A percentile compares a stretch with the other conserved stretches of the same genome.
These are phyloP conservation scores for Candida sonorensis DNA, from an alignment of 805 yeast genomes.

Conservation along the genomic window DNA sequence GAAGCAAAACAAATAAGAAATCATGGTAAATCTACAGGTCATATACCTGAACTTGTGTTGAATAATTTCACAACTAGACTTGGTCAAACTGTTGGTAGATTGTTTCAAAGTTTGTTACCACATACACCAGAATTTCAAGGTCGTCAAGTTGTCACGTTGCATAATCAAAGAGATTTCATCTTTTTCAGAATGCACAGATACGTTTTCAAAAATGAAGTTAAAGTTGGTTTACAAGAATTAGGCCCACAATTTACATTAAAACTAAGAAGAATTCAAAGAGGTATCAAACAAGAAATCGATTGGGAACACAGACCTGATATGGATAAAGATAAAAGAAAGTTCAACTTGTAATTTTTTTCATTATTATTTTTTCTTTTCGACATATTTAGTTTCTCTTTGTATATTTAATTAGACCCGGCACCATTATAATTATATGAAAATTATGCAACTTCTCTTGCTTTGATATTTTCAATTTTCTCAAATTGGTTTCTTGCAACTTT, in stretches of 20 bases:
- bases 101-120: slow-evolving; percentile 90
- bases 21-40: slow-evolving; percentile 87
- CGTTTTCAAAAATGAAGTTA: slow-evolving; percentile 80
- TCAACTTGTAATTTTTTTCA: slow-evolving; percentile 49
- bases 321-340: slow-evolving; percentile 95
- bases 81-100: slow-evolving; percentile 87
- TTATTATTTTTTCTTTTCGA: not conserved
- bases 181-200: slow-evolving; percentile 95
- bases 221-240: slow-evolving; percentile 89
- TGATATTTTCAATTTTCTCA: slow-evolving; percentile 26
- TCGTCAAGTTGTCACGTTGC: slow-evolving; percentile 90
- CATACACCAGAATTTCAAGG: slow-evolving; percentile 92
- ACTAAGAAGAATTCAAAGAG: slow-evolving; percentile 83
- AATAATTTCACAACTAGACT: slow-evolving; percentile 90
- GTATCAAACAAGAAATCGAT: slow-evolving; percentile 83
- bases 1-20: slow-evolving; percentile 74
- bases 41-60: slow-evolving; percentile 84
- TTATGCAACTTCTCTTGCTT: too few relatives aligned
- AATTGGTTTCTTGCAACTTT: slow-evolving; percentile 28
- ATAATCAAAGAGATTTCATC: slow-evolving; percentile 92
- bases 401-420: too few relatives aligned
- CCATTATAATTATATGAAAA: too few relatives aligned
- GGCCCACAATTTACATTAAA: slow-evolving; percentile 96
- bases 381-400: slow-evolving; percentile 1
- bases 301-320: slow-evolving; percentile 96